Evolutionary conservation across 2,329 filamentous ascomycete genomes (phyloP).

Genomic region (Colletotrichum godetiae): DNA sequence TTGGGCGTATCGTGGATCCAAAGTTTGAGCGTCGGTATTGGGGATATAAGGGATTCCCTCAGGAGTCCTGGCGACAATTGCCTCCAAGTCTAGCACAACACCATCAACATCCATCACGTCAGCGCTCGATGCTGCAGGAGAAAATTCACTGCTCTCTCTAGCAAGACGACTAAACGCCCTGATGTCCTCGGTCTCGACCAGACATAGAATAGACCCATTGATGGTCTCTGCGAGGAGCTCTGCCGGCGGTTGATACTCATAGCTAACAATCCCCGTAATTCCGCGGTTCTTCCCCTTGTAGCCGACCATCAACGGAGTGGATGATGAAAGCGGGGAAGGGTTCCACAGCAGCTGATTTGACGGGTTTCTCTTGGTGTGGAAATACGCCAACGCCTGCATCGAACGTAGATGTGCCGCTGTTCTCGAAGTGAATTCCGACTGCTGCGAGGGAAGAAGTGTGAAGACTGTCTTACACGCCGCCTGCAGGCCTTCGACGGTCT

Average conservation of each 20-base stretch:
- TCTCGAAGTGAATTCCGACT: constrained; percentile 64
- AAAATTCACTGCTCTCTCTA: constrained; percentile 1
- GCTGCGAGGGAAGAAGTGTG: constrained; percentile 68
- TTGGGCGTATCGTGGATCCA: constrained; percentile 70
- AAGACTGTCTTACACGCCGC: constrained; percentile 57
- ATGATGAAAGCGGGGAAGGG: constrained; percentile 63
- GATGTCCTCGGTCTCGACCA: constrained; percentile 69
- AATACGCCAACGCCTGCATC: constrained; percentile 86
- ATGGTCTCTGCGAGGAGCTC: constrained; percentile 72
- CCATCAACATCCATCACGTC: constrained; percentile 37
- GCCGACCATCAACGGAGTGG: constrained; percentile 70
- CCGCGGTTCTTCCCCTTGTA: constrained; percentile 65
- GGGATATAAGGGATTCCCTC: constrained; percentile 73
- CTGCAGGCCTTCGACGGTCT: constrained; percentile 66
- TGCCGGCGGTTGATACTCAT: constrained; percentile 71
- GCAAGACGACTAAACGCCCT: constrained; percentile 57
- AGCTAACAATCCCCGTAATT: constrained; percentile 74
- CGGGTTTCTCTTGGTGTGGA: constrained; percentile 60
- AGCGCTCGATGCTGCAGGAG: neutral
- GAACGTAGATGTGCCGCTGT: constrained; percentile 74
- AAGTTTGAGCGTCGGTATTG: constrained; percentile 61
- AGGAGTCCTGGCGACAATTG: constrained; percentile 52
- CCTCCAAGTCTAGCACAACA: constrained; percentile 15
- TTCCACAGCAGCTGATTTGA: constrained; percentile 58
- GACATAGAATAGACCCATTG: constrained; percentile 76